These are phyloP conservation scores for Ilex asprella DNA, from an alignment of 257 asterid genomes.

Conservation along the genomic window DNA sequence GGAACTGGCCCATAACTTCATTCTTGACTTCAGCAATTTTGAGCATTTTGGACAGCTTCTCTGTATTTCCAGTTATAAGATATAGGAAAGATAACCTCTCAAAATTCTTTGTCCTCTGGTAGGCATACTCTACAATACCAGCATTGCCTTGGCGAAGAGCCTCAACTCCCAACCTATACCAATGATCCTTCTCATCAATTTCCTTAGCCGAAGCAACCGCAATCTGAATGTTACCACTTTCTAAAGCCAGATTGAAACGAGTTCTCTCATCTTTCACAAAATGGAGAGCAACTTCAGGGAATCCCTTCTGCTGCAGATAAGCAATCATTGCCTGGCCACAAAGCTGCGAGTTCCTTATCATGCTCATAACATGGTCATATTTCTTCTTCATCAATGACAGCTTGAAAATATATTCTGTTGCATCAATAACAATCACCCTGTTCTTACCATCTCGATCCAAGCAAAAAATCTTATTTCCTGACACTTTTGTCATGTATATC, in stretches of 20 bases:
- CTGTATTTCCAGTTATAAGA: slow-evolving; percentile 76
- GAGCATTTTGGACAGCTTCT: slow-evolving; percentile 84
- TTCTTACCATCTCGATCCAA: slow-evolving; percentile 94
- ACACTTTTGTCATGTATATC: slow-evolving; percentile 77
- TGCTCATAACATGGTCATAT: slow-evolving; percentile 91
- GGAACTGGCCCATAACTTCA: slow-evolving; percentile 96
- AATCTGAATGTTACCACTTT: slow-evolving; percentile 89
- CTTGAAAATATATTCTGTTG: slow-evolving; percentile 84
- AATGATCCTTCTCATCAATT: slow-evolving; percentile 85
- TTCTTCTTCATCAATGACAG: slow-evolving; percentile 68
- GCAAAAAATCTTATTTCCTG: slow-evolving; percentile 84
- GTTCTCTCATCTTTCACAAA: slow-evolving; percentile 93
- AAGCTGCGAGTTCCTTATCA: slow-evolving; percentile 90
- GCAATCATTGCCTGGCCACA: slow-evolving; percentile 99
- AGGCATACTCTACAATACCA: slow-evolving; percentile 90
- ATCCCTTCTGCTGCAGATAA: slow-evolving; percentile 96
- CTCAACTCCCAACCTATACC: slow-evolving; percentile 95
- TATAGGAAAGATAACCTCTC: slow-evolving; percentile 88
- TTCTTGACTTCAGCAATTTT: slow-evolving; percentile 84
- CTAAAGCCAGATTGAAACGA: slow-evolving; percentile 87
- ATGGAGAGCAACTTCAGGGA: slow-evolving; percentile 96
- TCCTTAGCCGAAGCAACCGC: slow-evolving; percentile 91
- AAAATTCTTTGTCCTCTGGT: slow-evolving; percentile 84
- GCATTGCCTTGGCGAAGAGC: slow-evolving; percentile 98
- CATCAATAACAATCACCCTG: slow-evolving; percentile 83